Percentiles rank a stretch among this genome's conserved stretches.
phyloP scores from a whole-genome alignment of 2,329 filamentous ascomycete genomes.

The Neocucurbitaria cava region DNA sequence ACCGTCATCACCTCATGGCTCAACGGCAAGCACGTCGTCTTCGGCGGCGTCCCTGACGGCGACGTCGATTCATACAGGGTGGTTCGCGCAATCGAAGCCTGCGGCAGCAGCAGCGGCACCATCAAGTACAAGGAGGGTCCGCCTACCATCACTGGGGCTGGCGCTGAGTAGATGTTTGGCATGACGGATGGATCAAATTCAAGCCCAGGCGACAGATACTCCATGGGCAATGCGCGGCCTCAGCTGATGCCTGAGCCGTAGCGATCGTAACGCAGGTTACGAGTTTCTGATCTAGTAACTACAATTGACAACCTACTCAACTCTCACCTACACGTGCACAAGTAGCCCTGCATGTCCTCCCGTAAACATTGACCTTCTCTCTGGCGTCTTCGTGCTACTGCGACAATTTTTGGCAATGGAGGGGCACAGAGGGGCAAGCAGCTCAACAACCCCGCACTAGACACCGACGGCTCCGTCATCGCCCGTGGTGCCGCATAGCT shows the following conservation, averaged over 20 bases:
- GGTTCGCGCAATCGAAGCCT: conserved; percentile 66
- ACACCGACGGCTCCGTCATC: conserved; percentile 17
- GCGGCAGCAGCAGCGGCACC: conserved; percentile 61
- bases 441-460: conserved; percentile 37
- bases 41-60: conserved; percentile 71
- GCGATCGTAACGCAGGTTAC: not conserved
- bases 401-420: conserved; percentile 18
- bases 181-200: not conserved
- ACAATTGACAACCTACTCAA: conserved; percentile 25
- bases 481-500: not conserved
- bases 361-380: not conserved
- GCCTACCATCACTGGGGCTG: conserved; percentile 62
- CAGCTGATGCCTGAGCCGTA: not conserved
- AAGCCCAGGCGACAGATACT: not conserved
- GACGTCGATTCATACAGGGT: conserved; percentile 61
- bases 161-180: conserved; percentile 51
- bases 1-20: conserved; percentile 73
- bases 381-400: not conserved
- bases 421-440: conserved; percentile 30
- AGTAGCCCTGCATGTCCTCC: not conserved
- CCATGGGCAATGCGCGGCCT: conserved; percentile 10
- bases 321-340: conserved; percentile 1
- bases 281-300: conserved; percentile 23
- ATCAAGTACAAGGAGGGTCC: conserved; percentile 59
- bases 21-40: conserved; percentile 83